These are phyloP conservation scores for Dactylellina haptotyla DNA, from an alignment of 2,329 filamentous ascomycete genomes.

Conservation along the genomic window DNA sequence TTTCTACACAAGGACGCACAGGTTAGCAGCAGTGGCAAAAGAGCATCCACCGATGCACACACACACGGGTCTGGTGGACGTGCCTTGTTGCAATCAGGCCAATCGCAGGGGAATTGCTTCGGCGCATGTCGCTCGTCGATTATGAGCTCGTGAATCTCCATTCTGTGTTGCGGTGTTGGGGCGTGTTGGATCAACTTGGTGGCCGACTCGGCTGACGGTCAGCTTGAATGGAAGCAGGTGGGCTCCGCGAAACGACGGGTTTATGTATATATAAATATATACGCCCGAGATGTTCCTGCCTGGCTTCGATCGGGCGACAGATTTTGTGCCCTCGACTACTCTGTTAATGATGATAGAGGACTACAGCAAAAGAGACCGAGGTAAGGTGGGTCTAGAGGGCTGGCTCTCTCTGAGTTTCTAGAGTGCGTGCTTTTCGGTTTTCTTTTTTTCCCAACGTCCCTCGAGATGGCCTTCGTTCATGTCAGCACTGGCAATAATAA, in stretches of 20 bases:
- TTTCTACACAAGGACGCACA: constrained; percentile 64
- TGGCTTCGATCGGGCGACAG: too few relatives aligned
- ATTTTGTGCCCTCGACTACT: too few relatives aligned
- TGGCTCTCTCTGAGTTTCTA: too few relatives aligned
- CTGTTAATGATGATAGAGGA: too few relatives aligned
- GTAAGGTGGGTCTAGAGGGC: neutral
- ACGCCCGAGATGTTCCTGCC: neutral
- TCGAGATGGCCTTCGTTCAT: too few relatives aligned
- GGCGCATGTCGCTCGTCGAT: constrained; percentile 58
- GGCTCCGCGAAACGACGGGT: constrained; percentile 11
- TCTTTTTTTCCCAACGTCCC: too few relatives aligned
- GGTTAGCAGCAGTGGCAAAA: neutral
- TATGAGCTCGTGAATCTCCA: constrained; percentile 59
- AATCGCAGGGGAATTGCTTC: constrained; percentile 58
- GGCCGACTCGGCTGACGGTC: neutral
- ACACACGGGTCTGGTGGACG: too few relatives aligned
- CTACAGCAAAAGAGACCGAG: too few relatives aligned
- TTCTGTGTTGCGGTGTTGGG: constrained; percentile 51
- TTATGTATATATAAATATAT: too few relatives aligned
- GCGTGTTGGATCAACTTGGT: constrained; percentile 11
- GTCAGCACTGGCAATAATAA: too few relatives aligned
- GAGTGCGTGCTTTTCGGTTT: neutral
- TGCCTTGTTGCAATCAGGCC: constrained; percentile 58
- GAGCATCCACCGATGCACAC: constrained; percentile 22
- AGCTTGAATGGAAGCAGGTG: too few relatives aligned